These are phyloP conservation scores for Lipomyces yamadae DNA, from an alignment of 805 yeast genomes.

Conservation along the genomic window DNA sequence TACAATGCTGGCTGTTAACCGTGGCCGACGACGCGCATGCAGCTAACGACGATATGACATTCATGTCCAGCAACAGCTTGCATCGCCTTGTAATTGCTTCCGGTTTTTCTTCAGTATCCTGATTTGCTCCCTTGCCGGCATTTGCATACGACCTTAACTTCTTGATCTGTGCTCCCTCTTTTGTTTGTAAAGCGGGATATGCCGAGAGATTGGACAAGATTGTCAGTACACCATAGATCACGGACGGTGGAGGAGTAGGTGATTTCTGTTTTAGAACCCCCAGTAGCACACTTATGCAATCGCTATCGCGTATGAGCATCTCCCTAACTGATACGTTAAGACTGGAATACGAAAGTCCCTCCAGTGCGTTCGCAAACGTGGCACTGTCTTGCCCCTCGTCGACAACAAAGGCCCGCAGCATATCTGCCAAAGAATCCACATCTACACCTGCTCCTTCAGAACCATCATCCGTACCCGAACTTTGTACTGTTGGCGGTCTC, in stretches of 20 bases:
- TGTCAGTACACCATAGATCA: constrained; percentile 45
- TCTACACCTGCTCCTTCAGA: constrained; percentile 29
- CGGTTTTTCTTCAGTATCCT: constrained; percentile 37
- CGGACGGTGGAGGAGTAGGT: constrained; percentile 33
- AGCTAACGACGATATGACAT: constrained; percentile 36
- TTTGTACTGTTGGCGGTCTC: constrained; percentile 37
- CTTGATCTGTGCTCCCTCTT: constrained; percentile 42
- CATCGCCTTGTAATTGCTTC: constrained; percentile 39
- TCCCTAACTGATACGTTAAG: constrained; percentile 42
- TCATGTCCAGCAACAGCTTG: constrained; percentile 40
- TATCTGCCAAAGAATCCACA: constrained; percentile 42
- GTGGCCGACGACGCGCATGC: constrained; percentile 36
- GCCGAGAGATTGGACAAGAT: constrained; percentile 44
- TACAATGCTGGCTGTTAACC: constrained; percentile 39
- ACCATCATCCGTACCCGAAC: constrained; percentile 13
- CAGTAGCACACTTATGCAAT: constrained; percentile 37
- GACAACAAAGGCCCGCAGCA: constrained; percentile 41
- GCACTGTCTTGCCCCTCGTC: constrained; percentile 15
- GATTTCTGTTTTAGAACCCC: constrained; percentile 28
- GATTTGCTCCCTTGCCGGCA: constrained; percentile 38
- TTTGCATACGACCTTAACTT: constrained; percentile 42
- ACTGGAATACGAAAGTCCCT: constrained; percentile 49
- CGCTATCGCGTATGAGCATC: constrained; percentile 35
- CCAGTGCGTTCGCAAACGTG: constrained; percentile 37
- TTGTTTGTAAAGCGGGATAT: constrained; percentile 44